Percentiles rank a stretch among this genome's conserved stretches.
phyloP scores from a whole-genome alignment of 1,284 basidiomycete species.

The Dichomitus squalens region DNA sequence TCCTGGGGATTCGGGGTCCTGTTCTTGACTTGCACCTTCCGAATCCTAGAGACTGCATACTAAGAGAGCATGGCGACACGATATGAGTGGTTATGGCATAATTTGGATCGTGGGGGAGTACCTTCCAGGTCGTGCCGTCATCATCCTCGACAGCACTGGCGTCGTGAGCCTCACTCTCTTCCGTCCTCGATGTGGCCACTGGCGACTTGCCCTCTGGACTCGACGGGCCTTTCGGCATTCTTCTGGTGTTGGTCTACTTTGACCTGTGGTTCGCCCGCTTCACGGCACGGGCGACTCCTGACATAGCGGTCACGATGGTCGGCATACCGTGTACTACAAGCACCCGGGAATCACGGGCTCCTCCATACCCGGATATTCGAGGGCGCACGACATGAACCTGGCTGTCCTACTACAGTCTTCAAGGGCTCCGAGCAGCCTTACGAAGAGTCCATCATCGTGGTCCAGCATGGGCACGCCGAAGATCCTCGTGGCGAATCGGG shows the following conservation, averaged over 20 bases:
- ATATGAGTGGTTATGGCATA: background rate
- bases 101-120: conserved; percentile 14
- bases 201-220: background rate
- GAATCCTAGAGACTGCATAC: conserved; percentile 36
- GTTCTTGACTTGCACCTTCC: conserved; percentile 36
- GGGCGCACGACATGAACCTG: background rate
- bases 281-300: background rate
- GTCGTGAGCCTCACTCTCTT: background rate
- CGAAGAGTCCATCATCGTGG: background rate
- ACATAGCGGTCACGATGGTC: conserved; percentile 10
- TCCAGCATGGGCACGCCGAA: background rate
- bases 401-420: no score
- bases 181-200: background rate
- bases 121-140: conserved; percentile 33
- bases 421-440: no score
- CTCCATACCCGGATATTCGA: background rate
- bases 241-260: background rate
- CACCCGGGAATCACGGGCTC: conserved; percentile 15
- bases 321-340: no score
- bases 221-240: background rate
- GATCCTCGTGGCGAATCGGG: conserved; percentile 19
- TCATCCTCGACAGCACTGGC: conserved; percentile 4
- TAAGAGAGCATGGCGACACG: conserved; percentile 8
- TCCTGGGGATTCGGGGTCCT: conserved; percentile 38
- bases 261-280: background rate